phyloP scores from a whole-genome alignment of 768 basidiomycete genomes.

The Amanita fuliginea region DNA sequence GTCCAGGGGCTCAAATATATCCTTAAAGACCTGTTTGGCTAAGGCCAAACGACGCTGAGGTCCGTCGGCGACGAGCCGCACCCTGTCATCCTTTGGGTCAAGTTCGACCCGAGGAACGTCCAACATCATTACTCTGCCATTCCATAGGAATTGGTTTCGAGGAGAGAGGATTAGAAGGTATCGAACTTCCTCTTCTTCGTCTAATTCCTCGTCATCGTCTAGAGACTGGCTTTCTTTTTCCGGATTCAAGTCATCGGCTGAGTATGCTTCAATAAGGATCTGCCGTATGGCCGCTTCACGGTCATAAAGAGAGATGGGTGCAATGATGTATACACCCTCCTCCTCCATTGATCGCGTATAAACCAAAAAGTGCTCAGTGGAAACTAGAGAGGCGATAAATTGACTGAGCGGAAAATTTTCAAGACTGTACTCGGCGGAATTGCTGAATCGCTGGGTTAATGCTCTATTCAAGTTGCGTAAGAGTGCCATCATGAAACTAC shows the following conservation, averaged over 20 bases:
- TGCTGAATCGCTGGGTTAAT: slow-evolving; percentile 80
- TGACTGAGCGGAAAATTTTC: slow-evolving; percentile 62
- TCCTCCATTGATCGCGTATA: slow-evolving; percentile 82
- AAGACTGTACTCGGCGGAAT: slow-evolving; percentile 84
- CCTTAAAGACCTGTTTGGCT: slow-evolving; percentile 70
- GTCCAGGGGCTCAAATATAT: slow-evolving; percentile 49
- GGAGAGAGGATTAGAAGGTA: slow-evolving; percentile 88
- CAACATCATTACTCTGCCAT: slow-evolving; percentile 74
- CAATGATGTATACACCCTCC: slow-evolving; percentile 89
- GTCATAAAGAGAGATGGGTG: slow-evolving; percentile 64
- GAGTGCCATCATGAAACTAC: slow-evolving; percentile 2
- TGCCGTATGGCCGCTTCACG: slow-evolving; percentile 67
- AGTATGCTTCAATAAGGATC: slow-evolving; percentile 79
- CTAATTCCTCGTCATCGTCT: slow-evolving; percentile 15
- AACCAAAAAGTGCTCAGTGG: slow-evolving; percentile 87
- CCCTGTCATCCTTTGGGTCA: slow-evolving; percentile 75
- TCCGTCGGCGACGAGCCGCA: slow-evolving; percentile 88
- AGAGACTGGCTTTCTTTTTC: slow-evolving; percentile 30
- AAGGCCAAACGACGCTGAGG: slow-evolving; percentile 61
- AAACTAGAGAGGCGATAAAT: slow-evolving; percentile 72
- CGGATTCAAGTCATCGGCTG: slow-evolving; percentile 51
- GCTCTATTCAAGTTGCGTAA: slow-evolving; percentile 27
- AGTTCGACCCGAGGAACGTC: slow-evolving; percentile 70
- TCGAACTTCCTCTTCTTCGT: slow-evolving; percentile 47
- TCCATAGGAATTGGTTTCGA: slow-evolving; percentile 81